Base-by-base conservation (phyloP, 768 basidiomycete species). In the Nevesoporus exiguus region DNA sequence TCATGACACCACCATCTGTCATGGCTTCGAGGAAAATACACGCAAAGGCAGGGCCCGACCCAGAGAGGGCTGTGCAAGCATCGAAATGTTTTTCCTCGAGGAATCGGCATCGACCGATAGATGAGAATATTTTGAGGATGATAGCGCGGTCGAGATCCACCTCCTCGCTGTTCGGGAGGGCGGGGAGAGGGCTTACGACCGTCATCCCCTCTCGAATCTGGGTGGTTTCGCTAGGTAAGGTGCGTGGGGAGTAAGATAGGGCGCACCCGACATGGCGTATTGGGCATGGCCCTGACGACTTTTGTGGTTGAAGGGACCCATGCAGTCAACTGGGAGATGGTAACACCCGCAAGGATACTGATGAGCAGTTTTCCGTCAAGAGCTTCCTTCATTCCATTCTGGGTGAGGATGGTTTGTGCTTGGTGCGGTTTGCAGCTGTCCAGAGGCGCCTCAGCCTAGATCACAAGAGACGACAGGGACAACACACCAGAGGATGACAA, bases 161-260 rank as follows among this genome's bases (percentile, higher is more conserved):
- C 21, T 71, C 65, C 33, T 62, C 68, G 39, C 79, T 69, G 21
- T 60, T 55, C 15, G 34, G 62, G 31, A 79, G 78, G 3, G 73
- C 62, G 5, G 83, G 81, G 36, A 96, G 77, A 14, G 81, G 85
- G 33, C 90, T 90, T 51, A 98, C 80, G 37, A 97, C 86, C 1
- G 95, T 98, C 97, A 99, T 98, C 54, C 97, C 97, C 75, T 98
- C 96, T 21, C 97, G 88, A 67, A 99, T 98, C 97, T 99, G 22
- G 1, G 10, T 31, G 21, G 13, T 25, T 10, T 55, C 17, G 47
- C 56, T 36, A 54, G 24, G 27, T 34, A 10, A 34, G 29, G n/a
- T 14, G 17, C 41, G 34, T 19, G 36, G n/a, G 3, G 9, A 49
- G 2, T 4, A 27, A 7, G 10, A n/a, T 34, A 27, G 19, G 41